Percentiles rank a stretch among this genome's conserved stretches.
These are phyloP conservation scores for Salvia hispanica DNA, from an alignment of 257 asterid genomes.

Conservation along the genomic window DNA sequence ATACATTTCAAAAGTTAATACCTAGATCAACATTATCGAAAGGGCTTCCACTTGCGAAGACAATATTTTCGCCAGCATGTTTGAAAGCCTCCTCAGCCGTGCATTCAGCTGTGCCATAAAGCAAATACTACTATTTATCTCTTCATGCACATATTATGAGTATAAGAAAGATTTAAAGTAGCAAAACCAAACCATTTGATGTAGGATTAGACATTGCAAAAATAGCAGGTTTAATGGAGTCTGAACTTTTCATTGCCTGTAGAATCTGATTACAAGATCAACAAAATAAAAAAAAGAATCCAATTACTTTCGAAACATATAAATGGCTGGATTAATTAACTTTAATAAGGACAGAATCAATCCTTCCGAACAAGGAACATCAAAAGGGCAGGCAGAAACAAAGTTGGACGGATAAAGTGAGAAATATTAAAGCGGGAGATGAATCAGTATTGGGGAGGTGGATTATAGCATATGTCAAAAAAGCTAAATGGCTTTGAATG, in stretches of 20 bases:
- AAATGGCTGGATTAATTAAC: slow-evolving; percentile 7
- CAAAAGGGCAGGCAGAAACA: slow-evolving; percentile 11
- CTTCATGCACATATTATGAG: slow-evolving; percentile 25
- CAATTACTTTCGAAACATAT: slow-evolving; percentile 4
- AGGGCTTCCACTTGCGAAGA: slow-evolving; percentile 98
- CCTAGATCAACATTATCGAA: slow-evolving; percentile 91
- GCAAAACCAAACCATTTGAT: slow-evolving; percentile 65
- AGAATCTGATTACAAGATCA: slow-evolving; percentile 66
- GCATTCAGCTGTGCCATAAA: slow-evolving; percentile 88
- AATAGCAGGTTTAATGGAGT: slow-evolving; percentile 85
- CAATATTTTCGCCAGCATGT: slow-evolving; percentile 89
- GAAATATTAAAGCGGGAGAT: slow-evolving; percentile 16
- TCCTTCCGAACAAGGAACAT: slow-evolving; percentile 1
- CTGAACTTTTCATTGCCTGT: slow-evolving; percentile 88
- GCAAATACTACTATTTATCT: slow-evolving; percentile 29
- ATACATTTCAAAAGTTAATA: slow-evolving; percentile 33
- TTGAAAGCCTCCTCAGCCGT: slow-evolving; percentile 87
- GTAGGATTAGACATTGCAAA: slow-evolving; percentile 99
- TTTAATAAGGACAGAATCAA: slow-evolving; percentile 13
- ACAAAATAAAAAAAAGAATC: slow-evolving; percentile 31
- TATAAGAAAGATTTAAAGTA: slow-evolving; percentile 12
- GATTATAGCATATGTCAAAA: not conserved
- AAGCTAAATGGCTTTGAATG: not conserved
- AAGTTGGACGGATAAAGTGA: not conserved
- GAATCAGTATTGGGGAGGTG: slow-evolving; percentile 6